Percentiles rank a stretch among this genome's conserved stretches.
Conservation (phyloP, 2,329 filamentous ascomycete species). For the Aspergillus aculeatinus region DNA sequence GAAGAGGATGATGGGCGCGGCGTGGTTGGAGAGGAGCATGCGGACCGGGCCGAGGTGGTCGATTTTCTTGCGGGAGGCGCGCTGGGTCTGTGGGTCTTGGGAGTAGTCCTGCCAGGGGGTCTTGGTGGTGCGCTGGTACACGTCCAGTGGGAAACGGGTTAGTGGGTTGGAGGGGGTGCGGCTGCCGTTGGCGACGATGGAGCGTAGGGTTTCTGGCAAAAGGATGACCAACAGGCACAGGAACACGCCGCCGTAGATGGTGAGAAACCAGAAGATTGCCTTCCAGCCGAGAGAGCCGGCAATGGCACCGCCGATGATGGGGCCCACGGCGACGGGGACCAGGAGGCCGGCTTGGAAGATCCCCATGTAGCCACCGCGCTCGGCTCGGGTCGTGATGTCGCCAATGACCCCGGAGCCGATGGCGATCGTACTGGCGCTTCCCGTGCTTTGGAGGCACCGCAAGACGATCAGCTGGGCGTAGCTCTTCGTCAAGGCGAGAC, state of each 20-base stretch:
- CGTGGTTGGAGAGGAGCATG: too few species aligned
- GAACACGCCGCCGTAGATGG: conserved; percentile 53
- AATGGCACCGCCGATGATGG: conserved; percentile 64
- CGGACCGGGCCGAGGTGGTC: too few species aligned
- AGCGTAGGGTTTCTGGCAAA: conserved; percentile 8
- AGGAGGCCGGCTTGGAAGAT: conserved; percentile 56
- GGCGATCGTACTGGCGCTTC: conserved; percentile 43
- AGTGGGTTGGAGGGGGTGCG: too few species aligned
- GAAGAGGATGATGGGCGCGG: conserved; percentile 45
- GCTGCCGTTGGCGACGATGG: conserved; percentile 10
- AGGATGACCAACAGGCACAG: conserved; percentile 41
- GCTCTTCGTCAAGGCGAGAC: conserved; percentile 39
- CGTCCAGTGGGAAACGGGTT: too few species aligned
- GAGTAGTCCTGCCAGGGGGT: too few species aligned
- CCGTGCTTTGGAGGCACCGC: conserved; percentile 40
- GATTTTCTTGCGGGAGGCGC: too few species aligned
- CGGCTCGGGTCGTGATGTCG: conserved; percentile 38
- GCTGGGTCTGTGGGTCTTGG: too few species aligned
- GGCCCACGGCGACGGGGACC: conserved; percentile 50
- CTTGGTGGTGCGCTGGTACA: too few species aligned
- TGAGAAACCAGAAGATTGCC: conserved; percentile 66
- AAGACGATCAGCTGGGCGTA: conserved; percentile 41
- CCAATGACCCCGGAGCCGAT: conserved; percentile 40
- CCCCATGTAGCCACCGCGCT: conserved; percentile 44
- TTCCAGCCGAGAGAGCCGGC: conserved; percentile 63